Conservation (phyloP, 495 filamentous ascomycete species). For the Apodospora peruviana region DNA sequence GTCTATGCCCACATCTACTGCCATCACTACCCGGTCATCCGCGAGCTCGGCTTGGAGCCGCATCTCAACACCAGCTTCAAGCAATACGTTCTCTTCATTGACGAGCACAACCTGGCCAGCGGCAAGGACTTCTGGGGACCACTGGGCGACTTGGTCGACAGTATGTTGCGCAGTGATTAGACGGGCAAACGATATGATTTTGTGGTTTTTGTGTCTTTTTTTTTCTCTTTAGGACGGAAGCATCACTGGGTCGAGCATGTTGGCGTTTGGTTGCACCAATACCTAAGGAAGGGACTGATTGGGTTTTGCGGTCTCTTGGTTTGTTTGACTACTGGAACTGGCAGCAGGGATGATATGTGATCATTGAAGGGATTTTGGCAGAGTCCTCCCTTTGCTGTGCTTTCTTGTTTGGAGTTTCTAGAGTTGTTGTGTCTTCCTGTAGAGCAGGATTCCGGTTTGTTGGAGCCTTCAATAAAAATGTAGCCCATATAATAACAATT, state of each 20-base stretch:
- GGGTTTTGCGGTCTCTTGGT: neutral
- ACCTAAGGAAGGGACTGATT: neutral
- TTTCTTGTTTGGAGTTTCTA: neutral
- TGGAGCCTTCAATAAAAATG: no score
- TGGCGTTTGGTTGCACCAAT: constrained; percentile 2
- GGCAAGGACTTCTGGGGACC: constrained; percentile 98
- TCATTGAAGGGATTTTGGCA: neutral
- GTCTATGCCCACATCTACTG: constrained; percentile 99
- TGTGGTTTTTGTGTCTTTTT: neutral
- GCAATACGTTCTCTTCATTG: constrained; percentile 95
- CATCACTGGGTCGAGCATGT: neutral
- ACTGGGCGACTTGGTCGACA: constrained; percentile 93
- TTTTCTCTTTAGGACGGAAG: neutral
- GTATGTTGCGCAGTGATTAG: constrained; percentile 89
- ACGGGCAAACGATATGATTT: neutral
- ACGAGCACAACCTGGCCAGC: constrained; percentile 81
- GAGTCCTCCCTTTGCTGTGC: neutral
- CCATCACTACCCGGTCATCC: constrained; percentile 96
- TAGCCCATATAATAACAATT: no score
- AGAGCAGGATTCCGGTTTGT: neutral
- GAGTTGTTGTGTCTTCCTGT: neutral
- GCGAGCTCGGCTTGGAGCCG: constrained; percentile 90
- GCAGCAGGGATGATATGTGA: neutral
- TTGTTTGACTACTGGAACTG: no score
- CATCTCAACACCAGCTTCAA: constrained; percentile 99